Evolutionary conservation across 331 rosid genomes (phyloP).

Genomic region (Saraca asoca): DNA sequence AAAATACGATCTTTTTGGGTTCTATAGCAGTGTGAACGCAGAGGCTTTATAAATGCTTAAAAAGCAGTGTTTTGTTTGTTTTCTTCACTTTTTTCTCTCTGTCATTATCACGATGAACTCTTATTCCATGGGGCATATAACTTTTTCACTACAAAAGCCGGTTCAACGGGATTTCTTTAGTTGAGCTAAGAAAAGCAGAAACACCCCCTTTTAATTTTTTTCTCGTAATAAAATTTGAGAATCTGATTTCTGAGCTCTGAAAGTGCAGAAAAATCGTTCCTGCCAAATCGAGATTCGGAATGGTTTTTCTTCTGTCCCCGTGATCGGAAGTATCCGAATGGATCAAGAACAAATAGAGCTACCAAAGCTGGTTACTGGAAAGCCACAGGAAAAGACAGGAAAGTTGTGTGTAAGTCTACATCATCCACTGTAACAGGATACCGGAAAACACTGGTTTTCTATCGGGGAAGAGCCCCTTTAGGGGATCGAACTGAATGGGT

Average conservation of each 20-base stretch:
- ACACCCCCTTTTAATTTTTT: neutral
- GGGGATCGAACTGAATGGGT: conserved; percentile 88
- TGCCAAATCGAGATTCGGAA: conserved; percentile 81
- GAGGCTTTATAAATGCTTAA: conserved; percentile 32
- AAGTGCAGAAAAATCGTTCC: conserved; percentile 79
- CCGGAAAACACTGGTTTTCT: conserved; percentile 87
- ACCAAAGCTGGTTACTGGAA: conserved; percentile 97
- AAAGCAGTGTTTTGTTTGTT: conserved; percentile 41
- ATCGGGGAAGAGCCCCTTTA: conserved; percentile 84
- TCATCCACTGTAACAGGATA: conserved; percentile 61
- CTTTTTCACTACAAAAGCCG: conserved; percentile 46
- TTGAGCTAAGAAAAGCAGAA: neutral
- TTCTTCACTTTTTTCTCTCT: conserved; percentile 23
- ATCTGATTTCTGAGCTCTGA: neutral
- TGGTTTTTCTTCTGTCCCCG: conserved; percentile 98
- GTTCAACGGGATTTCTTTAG: conserved; percentile 31
- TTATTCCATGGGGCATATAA: conserved; percentile 25
- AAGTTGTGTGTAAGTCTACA: conserved; percentile 57
- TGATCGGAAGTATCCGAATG: conserved; percentile 86
- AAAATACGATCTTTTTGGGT: neutral
- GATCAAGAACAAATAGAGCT: conserved; percentile 90
- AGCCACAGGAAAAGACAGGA: conserved; percentile 94
- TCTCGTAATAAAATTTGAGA: conserved; percentile 15
- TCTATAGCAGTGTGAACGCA: conserved; percentile 39
- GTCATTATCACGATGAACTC: conserved; percentile 29